phyloP scores from a whole-genome alignment of 306 rosid genomes.

The Chamaecrista fasciculata region DNA sequence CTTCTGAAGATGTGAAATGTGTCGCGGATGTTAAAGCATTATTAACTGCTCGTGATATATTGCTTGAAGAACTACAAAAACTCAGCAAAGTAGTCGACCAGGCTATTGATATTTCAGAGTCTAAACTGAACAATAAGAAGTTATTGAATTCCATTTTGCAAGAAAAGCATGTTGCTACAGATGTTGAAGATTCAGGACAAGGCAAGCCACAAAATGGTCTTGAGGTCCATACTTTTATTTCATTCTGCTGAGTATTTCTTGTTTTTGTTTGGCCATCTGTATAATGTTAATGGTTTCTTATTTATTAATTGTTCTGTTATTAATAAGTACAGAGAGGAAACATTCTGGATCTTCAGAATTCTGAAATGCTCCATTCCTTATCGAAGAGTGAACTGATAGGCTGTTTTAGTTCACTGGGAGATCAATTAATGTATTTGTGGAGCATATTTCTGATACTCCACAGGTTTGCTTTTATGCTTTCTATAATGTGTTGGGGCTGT shows the following conservation, averaged over 20 bases:
- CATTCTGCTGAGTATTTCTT: conserved; percentile 23
- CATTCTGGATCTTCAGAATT: conserved; percentile 39
- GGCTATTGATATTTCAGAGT: conserved; percentile 61
- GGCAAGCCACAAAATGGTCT: conserved; percentile 70
- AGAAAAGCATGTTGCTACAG: conserved; percentile 38
- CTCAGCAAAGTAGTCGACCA: conserved; percentile 60
- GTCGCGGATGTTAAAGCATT: conserved; percentile 61
- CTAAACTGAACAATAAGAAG: conserved; percentile 59
- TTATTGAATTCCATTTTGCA: conserved; percentile 39
- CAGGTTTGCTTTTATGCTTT: conserved; percentile 58
- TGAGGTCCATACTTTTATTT: conserved; percentile 68
- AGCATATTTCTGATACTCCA: conserved; percentile 69
- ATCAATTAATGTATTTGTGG: conserved; percentile 77
- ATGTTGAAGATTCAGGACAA: conserved; percentile 53
- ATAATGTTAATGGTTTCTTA: background rate
- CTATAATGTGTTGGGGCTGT: no score
- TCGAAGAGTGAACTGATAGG: conserved; percentile 49
- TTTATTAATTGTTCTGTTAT: conserved; percentile 19
- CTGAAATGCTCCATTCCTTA: conserved; percentile 40
- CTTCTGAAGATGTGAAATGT: conserved; percentile 44
- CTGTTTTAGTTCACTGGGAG: conserved; percentile 57
- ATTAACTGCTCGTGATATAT: conserved; percentile 63
- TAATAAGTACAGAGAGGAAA: conserved; percentile 47
- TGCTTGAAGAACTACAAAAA: conserved; percentile 74
- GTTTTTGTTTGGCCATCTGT: conserved; percentile 1